Base-by-base conservation (phyloP, 1,139 yeast genomes). In the Spencermartinsiella ligniputridi region DNA sequence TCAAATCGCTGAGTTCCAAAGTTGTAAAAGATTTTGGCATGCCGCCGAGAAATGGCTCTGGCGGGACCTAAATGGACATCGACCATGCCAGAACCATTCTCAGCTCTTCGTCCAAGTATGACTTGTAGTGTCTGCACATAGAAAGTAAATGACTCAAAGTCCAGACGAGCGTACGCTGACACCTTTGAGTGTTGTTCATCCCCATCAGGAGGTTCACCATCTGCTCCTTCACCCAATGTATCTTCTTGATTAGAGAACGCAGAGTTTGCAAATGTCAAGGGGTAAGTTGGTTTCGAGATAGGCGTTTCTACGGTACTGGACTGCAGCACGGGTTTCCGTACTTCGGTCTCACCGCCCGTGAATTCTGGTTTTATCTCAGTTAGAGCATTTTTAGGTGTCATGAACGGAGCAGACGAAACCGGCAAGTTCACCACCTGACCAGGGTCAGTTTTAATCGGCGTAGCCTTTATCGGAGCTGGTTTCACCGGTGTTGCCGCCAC, bases 41-140 rank as follows among this genome's bases (percentile, higher is more conserved):
- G 98, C 47, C 89, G 72, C 60, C 97, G 71, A 6, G 96, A 88
- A 19, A 90, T 88, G 12, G 96, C 95, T 68, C 90, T 90, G 38
- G 89, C 85, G 11, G 87, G 80, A 9, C 96, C 95, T 41, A 92
- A 67, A 67, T 92, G 96, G 29, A 92, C 96, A 67, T 90, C 97
- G 11, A 88, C 92, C 33, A 86, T 80, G 74, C 56, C 71, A 68
- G 54, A 69, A 57, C 55, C 72, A 54, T 85, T 85, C 59, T 84
- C 89, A 8, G 94, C 84, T 50, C 88, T 77, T 54, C 99, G 75
- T 5, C 99, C 99, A 36, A 92, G 70, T 6, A 92, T 77, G 2
- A 92, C 96, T 62, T 92, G 97, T 57, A 92, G 73, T 1, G 98
- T 92, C 66, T 92, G 98, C 3, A 92, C 96, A 57, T 89, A 92